Evolutionary conservation across 2,329 filamentous ascomycete genomes (phyloP), one percentile per base, ranked within the genome.

Genomic region (Claviceps humidiphila): DNA sequence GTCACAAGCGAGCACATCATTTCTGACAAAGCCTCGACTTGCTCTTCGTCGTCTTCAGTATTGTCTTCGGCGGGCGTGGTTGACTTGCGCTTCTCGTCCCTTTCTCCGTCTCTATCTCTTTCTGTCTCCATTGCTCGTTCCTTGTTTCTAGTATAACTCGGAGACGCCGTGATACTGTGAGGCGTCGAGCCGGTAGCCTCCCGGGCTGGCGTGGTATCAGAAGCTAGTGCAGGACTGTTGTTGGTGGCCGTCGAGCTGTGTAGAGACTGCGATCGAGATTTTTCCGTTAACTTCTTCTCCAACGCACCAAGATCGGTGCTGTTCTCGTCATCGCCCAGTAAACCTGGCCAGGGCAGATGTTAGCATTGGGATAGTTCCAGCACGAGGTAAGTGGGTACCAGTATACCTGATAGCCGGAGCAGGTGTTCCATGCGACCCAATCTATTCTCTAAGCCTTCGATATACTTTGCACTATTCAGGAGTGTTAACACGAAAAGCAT

Each of bases 1-100:
- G 91, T 97, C 34, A 98, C 90, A 37, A 98, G 72, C 2, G 90
- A 96, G 68, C 91, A 97, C 93, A 98, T 97, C 85, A 96, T 93
- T 70, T 98, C 93, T 1, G 91, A 95, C 53, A 98, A 70, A 1
- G 83, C 84, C 65, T 94, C 90, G 1, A 95, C 87, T 61, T 95
- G 86, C 58, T 84, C 76, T 58, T 81, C 56, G 1, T 39, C 78
- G 20, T 54, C 24, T 14, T 71, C 73, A 57, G 71, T 74, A 51
- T 73, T 76, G 42, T 67, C 65, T 46, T 68, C 66, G 11, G 66
- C 66, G 8, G 66, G 52, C 54, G 66, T 64, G 5, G 70, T 65
- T 2, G 74, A 75, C 49, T 64, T 64, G 51, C 66, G 52, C 44
- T 53, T 60, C 47, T 60, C 56, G 2, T 63, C 56, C 65, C 69